A percentile compares a stretch with the other conserved stretches of the same genome.
These are phyloP conservation scores for Monosporascus ibericus DNA, from an alignment of 2,329 filamentous ascomycete species.

Conservation along the genomic window DNA sequence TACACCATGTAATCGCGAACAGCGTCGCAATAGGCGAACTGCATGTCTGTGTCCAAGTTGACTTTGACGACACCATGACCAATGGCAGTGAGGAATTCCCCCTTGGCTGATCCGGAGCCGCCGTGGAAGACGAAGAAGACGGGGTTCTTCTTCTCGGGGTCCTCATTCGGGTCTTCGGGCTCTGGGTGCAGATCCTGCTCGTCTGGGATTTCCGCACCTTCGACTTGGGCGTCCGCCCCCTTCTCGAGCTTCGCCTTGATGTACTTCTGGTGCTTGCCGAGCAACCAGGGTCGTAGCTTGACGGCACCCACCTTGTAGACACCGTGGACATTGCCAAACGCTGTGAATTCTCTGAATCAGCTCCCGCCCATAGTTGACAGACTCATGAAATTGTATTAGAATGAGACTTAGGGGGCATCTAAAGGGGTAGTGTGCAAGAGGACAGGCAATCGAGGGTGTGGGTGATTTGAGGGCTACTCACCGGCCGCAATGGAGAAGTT, in stretches of 20 bases:
- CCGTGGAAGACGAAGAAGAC: constrained; percentile 99
- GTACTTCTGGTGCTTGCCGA: constrained; percentile 92
- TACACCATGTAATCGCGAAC: constrained; percentile 90
- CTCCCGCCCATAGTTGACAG: background rate
- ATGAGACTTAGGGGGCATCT: too few relatives aligned
- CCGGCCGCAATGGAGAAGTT: constrained; percentile 98
- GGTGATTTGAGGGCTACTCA: background rate
- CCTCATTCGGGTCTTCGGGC: constrained; percentile 1
- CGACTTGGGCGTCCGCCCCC: background rate
- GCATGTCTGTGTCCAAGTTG: constrained; percentile 97
- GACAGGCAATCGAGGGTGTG: background rate
- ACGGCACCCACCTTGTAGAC: constrained; percentile 99
- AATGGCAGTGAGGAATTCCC: constrained; percentile 87
- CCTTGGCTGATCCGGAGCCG: constrained; percentile 83
- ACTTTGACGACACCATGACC: constrained; percentile 96
- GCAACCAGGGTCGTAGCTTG: constrained; percentile 90
- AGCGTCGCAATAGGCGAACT: constrained; percentile 87
- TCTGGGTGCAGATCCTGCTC: background rate
- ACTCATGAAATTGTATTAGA: too few relatives aligned
- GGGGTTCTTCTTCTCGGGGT: constrained; percentile 72
- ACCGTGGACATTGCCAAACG: constrained; percentile 96
- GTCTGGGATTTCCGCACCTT: background rate
- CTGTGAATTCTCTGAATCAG: background rate
- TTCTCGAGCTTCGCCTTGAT: constrained; percentile 69
- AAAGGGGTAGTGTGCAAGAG: background rate